Percentiles rank a stretch among this genome's conserved stretches.
Evolutionary conservation across 23 red algal species (phyloP).

Genomic region (Gracilaria domingensis): DNA sequence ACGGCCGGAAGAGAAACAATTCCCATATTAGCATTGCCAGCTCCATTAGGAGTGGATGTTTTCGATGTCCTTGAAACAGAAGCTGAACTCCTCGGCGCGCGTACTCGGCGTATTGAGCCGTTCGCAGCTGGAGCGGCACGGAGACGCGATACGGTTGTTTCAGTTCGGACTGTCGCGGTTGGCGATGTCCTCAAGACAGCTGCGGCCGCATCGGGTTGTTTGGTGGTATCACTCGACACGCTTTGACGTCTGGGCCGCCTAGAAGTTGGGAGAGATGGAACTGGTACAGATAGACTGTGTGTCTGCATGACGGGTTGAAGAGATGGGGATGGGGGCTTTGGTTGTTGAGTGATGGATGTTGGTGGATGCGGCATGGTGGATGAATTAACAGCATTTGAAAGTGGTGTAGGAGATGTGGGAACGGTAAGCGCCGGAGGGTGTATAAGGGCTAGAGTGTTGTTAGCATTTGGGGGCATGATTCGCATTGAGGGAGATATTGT

Average conservation of each 20-base stretch:
- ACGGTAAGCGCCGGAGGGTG: not conserved
- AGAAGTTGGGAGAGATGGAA: not conserved
- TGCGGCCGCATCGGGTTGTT: not conserved
- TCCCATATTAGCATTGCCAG: not conserved
- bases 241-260: not conserved
- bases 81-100: not conserved
- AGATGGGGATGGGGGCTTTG: not conserved
- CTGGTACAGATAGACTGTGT: not conserved
- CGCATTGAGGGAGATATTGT: not conserved
- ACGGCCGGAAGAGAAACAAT: not conserved
- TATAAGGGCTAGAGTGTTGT: constrained; percentile 10
- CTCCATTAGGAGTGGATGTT: not conserved
- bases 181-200: not conserved
- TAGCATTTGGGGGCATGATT: constrained; percentile 12
- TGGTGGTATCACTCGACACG: not conserved
- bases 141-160: not conserved
- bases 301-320: not conserved
- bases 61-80: not conserved
- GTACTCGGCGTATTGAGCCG: not conserved
- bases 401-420: not conserved
- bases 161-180: not conserved
- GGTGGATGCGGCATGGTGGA: not conserved
- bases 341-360: not conserved
- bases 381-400: not conserved
- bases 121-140: not conserved